Evolutionary conservation across 495 filamentous ascomycete genomes (phyloP).

Genomic region (Aspergillus saccharolyticus): DNA sequence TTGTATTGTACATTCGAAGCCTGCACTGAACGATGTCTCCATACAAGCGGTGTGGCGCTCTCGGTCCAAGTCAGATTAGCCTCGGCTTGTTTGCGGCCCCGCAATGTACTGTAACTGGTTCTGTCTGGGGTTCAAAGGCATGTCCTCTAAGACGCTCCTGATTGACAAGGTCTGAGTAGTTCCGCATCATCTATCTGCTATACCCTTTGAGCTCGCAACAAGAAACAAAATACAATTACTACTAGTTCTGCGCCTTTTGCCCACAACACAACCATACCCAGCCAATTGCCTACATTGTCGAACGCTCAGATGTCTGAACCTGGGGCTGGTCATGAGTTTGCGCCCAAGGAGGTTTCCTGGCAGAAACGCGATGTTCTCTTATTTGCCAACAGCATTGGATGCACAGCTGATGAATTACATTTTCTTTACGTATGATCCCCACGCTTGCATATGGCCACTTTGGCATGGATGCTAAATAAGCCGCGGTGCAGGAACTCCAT

Average conservation of each 20-base stretch:
- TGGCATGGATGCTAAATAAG: too few relatives aligned
- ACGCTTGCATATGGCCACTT: too few relatives aligned
- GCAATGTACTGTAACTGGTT: background rate
- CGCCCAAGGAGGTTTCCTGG: constrained; percentile 68
- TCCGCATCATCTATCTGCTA: background rate
- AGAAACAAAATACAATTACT: too few relatives aligned
- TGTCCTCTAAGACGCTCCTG: background rate
- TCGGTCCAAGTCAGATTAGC: background rate
- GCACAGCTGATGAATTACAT: constrained; percentile 78
- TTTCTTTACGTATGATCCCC: constrained; percentile 73
- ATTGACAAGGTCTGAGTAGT: background rate
- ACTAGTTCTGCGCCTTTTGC: too few relatives aligned
- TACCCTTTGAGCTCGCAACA: too few relatives aligned
- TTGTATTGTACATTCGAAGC: too few relatives aligned
- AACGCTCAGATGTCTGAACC: background rate
- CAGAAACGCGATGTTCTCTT: constrained; percentile 79
- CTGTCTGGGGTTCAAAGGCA: background rate
- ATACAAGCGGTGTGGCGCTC: background rate
- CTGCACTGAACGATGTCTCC: background rate
- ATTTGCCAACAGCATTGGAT: constrained; percentile 83
- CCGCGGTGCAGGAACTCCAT: constrained; percentile 61
- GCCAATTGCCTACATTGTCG: background rate
- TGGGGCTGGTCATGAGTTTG: constrained; percentile 49
- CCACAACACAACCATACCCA: background rate
- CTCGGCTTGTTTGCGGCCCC: constrained; percentile 7